phyloP scores from a whole-genome alignment of 1,284 basidiomycete genomes.

The Tilletia setariae region DNA sequence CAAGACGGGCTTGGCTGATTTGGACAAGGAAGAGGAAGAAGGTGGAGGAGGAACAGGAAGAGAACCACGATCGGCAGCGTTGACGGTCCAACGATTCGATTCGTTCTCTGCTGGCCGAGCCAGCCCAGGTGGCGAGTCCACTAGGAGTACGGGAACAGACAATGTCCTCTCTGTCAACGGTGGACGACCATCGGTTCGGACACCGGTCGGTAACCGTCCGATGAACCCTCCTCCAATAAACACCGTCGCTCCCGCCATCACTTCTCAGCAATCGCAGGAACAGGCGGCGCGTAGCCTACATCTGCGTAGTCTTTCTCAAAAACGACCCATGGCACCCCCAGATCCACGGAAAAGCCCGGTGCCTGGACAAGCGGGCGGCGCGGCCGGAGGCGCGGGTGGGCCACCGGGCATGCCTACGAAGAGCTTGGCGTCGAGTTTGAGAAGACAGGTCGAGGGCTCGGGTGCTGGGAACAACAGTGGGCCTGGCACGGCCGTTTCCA shows the following conservation, averaged over 20 bases:
- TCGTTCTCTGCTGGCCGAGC: constrained; percentile 3
- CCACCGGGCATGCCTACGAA: constrained; percentile 8
- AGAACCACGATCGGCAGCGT: constrained; percentile 1
- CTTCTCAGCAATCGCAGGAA: not conserved
- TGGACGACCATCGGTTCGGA: not conserved
- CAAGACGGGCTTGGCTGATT: not conserved
- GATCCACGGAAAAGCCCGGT: not conserved
- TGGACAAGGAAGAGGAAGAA: not conserved
- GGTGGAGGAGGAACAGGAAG: not conserved
- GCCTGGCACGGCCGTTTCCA: not conserved
- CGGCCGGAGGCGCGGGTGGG: constrained; percentile 20
- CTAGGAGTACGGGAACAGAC: not conserved
- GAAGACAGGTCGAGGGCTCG: constrained; percentile 38
- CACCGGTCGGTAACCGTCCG: not conserved
- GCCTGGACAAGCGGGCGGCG: not conserved
- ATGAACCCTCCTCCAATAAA: constrained; percentile 7
- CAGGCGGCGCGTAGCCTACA: not conserved
- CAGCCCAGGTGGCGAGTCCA: not conserved
- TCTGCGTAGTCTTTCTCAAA: constrained; percentile 2
- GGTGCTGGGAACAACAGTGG: constrained; percentile 7
- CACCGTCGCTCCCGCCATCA: not conserved
- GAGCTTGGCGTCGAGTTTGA: constrained; percentile 38
- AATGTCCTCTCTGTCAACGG: not conserved
- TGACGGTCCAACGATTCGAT: constrained; percentile 6
- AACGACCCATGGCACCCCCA: not conserved